Evolutionary conservation across 441 rosid genomes (phyloP).

Genomic region (Pelargonium myrrhifolium): DNA sequence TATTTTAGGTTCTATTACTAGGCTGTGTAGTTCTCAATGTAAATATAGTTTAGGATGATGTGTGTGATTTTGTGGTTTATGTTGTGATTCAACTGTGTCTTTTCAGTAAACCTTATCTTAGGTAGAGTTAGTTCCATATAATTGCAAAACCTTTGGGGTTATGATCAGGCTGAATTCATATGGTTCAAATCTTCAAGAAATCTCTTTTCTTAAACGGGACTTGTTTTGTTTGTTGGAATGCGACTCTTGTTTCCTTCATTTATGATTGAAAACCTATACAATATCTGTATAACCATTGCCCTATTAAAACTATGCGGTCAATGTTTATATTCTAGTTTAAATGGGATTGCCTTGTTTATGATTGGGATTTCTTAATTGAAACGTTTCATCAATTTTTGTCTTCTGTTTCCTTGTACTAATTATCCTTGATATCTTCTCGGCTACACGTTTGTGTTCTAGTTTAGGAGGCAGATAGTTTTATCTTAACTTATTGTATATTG

Average conservation of each 20-base stretch:
- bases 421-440: background rate
- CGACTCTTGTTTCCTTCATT: background rate
- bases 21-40: background rate
- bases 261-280: too few species aligned
- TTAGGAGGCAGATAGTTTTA: slow-evolving; percentile 2
- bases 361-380: too few species aligned
- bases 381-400: too few species aligned
- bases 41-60: background rate
- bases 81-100: background rate
- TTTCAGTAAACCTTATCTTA: background rate
- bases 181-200: background rate
- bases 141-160: background rate
- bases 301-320: too few species aligned
- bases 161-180: background rate
- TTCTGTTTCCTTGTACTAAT: too few species aligned
- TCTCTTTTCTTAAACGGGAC: background rate
- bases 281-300: too few species aligned
- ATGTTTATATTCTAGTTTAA: too few species aligned
- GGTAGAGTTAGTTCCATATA: background rate
- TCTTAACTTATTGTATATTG: slow-evolving; percentile 7
- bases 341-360: too few species aligned
- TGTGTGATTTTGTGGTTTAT: background rate
- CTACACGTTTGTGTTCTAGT: background rate
- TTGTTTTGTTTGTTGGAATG: background rate
- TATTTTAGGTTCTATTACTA: background rate